These are phyloP conservation scores for Colletotrichum coccodes DNA, from an alignment of 2,329 filamentous ascomycete species.

Conservation along the genomic window DNA sequence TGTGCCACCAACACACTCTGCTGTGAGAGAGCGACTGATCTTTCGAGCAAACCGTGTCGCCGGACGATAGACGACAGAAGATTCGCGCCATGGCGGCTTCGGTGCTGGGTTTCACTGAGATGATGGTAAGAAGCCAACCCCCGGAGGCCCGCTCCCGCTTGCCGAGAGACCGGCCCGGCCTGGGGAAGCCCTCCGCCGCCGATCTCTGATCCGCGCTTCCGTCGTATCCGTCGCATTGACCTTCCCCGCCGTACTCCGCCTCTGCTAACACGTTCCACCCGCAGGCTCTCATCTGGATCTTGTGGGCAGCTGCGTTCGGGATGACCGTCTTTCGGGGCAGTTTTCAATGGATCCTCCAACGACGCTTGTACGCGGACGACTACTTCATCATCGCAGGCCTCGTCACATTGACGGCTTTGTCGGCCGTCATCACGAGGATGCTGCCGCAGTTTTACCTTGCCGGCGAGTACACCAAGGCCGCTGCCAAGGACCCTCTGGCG, in stretches of 20 bases:
- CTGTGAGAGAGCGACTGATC: background rate
- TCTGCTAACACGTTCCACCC: background rate
- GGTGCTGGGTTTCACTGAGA: conserved; percentile 13
- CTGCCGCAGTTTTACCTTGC: conserved; percentile 21
- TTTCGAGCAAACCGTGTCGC: background rate
- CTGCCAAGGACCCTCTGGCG: background rate
- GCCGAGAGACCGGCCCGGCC: background rate
- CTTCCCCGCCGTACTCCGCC: background rate
- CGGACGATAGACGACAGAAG: background rate
- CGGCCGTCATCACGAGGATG: conserved; percentile 10
- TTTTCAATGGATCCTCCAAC: conserved; percentile 24
- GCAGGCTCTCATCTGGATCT: conserved; percentile 15
- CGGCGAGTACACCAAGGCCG: conserved; percentile 24
- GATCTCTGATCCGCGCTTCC: background rate
- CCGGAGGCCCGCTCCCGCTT: background rate
- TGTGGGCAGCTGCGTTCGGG: conserved; percentile 14
- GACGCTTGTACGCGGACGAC: conserved; percentile 17
- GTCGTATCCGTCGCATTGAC: background rate
- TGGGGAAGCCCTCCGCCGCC: background rate
- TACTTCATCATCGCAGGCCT: conserved; percentile 18
- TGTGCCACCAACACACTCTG: background rate
- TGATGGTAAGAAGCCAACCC: conserved; percentile 11
- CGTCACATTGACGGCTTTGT: conserved; percentile 7
- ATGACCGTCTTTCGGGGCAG: conserved; percentile 16
- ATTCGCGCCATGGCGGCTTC: background rate